Conservation (phyloP, 2,329 filamentous ascomycete genomes). For the Pseudopithomyces chartarum region DNA sequence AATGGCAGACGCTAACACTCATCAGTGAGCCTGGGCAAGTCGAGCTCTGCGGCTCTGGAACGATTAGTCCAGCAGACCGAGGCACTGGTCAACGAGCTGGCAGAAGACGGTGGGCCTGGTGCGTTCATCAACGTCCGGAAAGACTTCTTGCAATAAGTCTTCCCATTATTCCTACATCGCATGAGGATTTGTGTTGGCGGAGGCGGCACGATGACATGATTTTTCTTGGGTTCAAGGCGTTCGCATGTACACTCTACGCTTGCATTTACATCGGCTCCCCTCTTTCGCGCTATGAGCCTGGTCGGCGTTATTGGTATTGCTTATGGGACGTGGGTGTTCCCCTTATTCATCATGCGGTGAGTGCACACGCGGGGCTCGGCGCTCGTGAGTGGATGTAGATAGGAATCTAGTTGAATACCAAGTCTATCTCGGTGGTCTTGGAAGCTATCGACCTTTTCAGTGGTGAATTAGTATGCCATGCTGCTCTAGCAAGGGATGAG, state of each 20-base stretch:
- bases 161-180: not conserved
- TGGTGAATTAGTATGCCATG: too few species aligned
- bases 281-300: not conserved
- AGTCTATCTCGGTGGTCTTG: too few species aligned
- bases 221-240: not conserved
- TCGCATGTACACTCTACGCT: constrained; percentile 1
- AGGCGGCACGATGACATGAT: not conserved
- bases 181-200: not conserved
- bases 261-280: constrained; percentile 4
- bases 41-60: constrained; percentile 83
- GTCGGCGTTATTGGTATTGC: not conserved
- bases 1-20: constrained; percentile 27
- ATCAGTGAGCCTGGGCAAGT: constrained; percentile 86
- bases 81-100: constrained; percentile 81
- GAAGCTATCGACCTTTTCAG: too few species aligned
- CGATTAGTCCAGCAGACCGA: constrained; percentile 84
- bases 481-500: too few species aligned
- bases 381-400: too few species aligned
- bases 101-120: constrained; percentile 77
- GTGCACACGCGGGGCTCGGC: not conserved
- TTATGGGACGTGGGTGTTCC: not conserved
- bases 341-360: not conserved
- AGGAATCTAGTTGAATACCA: too few species aligned
- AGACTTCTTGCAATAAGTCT: constrained; percentile 37
- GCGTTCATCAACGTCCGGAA: constrained; percentile 74